These are phyloP conservation scores for Hypoxylon fragiforme DNA, from an alignment of 495 filamentous ascomycete species.

Conservation along the genomic window DNA sequence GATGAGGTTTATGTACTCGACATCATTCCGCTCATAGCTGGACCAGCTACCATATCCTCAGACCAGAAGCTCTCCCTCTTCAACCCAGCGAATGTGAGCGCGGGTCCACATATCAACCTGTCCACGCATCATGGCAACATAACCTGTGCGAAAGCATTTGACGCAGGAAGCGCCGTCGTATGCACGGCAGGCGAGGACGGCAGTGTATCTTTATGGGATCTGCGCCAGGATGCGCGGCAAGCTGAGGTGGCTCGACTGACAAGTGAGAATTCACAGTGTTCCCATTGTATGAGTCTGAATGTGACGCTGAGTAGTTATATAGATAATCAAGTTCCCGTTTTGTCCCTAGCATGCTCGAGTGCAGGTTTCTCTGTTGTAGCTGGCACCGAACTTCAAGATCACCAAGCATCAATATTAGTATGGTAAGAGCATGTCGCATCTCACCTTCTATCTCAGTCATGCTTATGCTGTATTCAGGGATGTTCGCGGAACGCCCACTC, in stretches of 20 bases:
- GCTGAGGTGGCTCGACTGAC: conserved; percentile 43
- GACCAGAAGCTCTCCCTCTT: conserved; percentile 61
- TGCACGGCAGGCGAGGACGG: conserved; percentile 68
- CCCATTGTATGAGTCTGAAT: conserved; percentile 8
- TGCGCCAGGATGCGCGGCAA: conserved; percentile 44
- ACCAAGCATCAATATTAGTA: conserved; percentile 70
- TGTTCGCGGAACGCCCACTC: conserved; percentile 57
- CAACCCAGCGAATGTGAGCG: conserved; percentile 50
- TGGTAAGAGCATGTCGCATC: conserved; percentile 56
- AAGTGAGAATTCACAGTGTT: conserved; percentile 38
- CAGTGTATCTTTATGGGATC: conserved; percentile 60
- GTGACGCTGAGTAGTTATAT: conserved; percentile 29
- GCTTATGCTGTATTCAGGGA: conserved; percentile 57
- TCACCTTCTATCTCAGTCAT: not conserved
- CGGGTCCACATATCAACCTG: conserved; percentile 46
- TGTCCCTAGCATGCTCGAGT: conserved; percentile 69
- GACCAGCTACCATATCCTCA: conserved; percentile 54
- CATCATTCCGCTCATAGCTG: conserved; percentile 48
- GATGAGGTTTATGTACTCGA: conserved; percentile 55
- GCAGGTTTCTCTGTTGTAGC: conserved; percentile 65
- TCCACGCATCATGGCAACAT: conserved; percentile 56
- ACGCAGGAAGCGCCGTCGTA: conserved; percentile 46
- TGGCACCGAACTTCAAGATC: conserved; percentile 77
- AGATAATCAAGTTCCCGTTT: conserved; percentile 55
- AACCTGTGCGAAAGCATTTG: conserved; percentile 57